phyloP scores from a whole-genome alignment of 2,329 filamentous ascomycete species.

The Passalora sequoiae region DNA sequence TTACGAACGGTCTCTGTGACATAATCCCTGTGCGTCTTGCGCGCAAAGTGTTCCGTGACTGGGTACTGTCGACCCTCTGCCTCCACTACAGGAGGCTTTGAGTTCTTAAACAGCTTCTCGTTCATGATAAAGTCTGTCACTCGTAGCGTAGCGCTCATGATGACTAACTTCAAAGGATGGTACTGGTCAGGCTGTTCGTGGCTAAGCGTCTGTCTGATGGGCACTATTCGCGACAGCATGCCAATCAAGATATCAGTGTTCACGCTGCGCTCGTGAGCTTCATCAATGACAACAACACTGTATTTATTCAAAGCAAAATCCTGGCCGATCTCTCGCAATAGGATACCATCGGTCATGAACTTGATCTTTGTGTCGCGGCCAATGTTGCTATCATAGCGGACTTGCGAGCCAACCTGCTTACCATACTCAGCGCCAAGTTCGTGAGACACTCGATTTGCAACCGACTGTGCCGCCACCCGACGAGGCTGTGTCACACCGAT shows the following conservation, averaged over 20 bases:
- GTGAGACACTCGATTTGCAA: slow-evolving; percentile 84
- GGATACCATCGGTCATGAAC: slow-evolving; percentile 97
- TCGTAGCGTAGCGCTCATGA: slow-evolving; percentile 94
- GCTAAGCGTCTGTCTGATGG: slow-evolving; percentile 69
- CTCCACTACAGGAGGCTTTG: slow-evolving; percentile 71
- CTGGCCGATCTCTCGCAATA: slow-evolving; percentile 83
- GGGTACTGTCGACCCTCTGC: slow-evolving; percentile 88
- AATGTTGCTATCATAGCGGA: slow-evolving; percentile 85
- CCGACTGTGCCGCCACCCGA: slow-evolving; percentile 91
- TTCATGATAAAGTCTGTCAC: slow-evolving; percentile 90
- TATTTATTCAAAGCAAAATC: slow-evolving; percentile 87
- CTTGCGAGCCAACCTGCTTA: slow-evolving; percentile 79
- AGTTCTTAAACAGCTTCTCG: slow-evolving; percentile 63
- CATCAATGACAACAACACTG: slow-evolving; percentile 89
- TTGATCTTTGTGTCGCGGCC: slow-evolving; percentile 81
- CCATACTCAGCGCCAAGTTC: slow-evolving; percentile 70
- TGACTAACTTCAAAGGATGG: slow-evolving; percentile 80
- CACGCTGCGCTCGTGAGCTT: slow-evolving; percentile 93
- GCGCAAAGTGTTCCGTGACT: slow-evolving; percentile 83
- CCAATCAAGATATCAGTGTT: slow-evolving; percentile 98
- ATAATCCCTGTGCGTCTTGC: slow-evolving; percentile 78
- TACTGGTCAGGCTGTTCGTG: slow-evolving; percentile 63
- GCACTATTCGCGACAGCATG: slow-evolving; percentile 89
- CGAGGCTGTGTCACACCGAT: slow-evolving; percentile 94
- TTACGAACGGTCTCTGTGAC: slow-evolving; percentile 86